Percentiles rank a stretch among this genome's conserved stretches.
These are phyloP conservation scores for Eucalyptus viminalis DNA, from an alignment of 345 rosid genomes.

Conservation along the genomic window DNA sequence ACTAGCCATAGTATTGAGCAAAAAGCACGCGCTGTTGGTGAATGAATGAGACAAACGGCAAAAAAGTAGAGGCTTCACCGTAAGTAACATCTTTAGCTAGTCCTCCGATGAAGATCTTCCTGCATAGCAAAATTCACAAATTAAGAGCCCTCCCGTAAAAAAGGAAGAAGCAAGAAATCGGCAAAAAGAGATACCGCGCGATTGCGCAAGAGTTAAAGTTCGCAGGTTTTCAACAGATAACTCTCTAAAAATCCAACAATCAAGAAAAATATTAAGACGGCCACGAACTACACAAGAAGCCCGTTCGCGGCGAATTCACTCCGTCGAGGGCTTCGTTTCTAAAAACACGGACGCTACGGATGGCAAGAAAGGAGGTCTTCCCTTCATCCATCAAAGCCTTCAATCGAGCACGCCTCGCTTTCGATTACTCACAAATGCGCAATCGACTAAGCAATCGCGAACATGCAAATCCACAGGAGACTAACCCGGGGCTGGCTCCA, in stretches of 20 bases:
- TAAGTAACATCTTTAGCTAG: constrained; percentile 63
- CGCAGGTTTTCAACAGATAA: neutral
- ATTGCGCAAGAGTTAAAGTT: neutral
- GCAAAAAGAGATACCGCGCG: neutral
- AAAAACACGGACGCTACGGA: neutral
- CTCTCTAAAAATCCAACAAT: neutral
- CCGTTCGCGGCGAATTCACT: neutral
- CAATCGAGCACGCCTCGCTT: neutral
- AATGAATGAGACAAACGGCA: neutral
- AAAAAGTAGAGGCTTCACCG: constrained; percentile 14
- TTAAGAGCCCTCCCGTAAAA: neutral
- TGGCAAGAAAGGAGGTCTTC: neutral
- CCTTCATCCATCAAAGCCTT: neutral
- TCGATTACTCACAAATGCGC: neutral
- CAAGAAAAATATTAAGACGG: neutral
- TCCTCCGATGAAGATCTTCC: constrained; percentile 88
- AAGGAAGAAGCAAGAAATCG: neutral
- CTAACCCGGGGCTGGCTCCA: constrained; percentile 81
- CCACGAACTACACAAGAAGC: neutral
- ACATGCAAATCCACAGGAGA: neutral
- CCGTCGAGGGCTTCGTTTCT: neutral
- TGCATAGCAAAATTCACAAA: neutral
- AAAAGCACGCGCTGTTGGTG: neutral
- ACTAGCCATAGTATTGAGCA: neutral
- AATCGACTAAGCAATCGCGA: neutral